Percentiles rank a stretch among this genome's conserved stretches.
phyloP scores from a whole-genome alignment of 257 asterid species.

The Echium plantagineum region DNA sequence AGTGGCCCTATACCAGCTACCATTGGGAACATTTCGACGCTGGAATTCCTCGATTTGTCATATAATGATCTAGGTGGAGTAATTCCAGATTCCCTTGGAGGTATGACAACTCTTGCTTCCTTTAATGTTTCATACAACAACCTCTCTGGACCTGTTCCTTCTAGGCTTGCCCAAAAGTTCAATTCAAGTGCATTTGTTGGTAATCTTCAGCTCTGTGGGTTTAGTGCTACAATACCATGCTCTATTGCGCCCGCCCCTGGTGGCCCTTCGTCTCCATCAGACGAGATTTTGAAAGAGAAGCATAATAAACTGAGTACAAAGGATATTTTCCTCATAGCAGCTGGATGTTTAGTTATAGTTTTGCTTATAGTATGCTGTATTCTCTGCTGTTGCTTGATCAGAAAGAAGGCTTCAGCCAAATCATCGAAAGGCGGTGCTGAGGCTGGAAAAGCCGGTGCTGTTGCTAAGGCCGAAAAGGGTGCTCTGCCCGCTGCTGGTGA shows the following conservation, averaged over 20 bases:
- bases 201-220: constrained; percentile 71
- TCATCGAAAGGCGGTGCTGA: constrained; percentile 18
- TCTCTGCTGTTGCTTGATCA: constrained; percentile 44
- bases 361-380: constrained; percentile 49
- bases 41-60: constrained; percentile 55
- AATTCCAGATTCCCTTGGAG: constrained; percentile 52
- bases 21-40: constrained; percentile 40
- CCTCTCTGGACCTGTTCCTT: constrained; percentile 70
- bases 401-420: constrained; percentile 41
- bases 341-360: constrained; percentile 54
- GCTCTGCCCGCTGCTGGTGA: constrained; percentile 28
- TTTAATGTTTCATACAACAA: constrained; percentile 78
- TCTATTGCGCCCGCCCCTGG: constrained; percentile 31
- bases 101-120: constrained; percentile 38
- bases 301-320: constrained; percentile 42
- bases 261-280: constrained; percentile 13
- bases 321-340: constrained; percentile 65
- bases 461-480: constrained; percentile 27
- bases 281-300: constrained; percentile 14
- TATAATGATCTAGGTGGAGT: constrained; percentile 50
- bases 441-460: constrained; percentile 13
- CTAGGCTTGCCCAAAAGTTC: constrained; percentile 44
- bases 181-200: constrained; percentile 60
- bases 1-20: constrained; percentile 37
- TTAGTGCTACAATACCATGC: constrained; percentile 40